Percentiles rank a stretch among this genome's conserved stretches.
Conservation (phyloP, 1,284 basidiomycete genomes). For the Retiboletus flavoniger region DNA sequence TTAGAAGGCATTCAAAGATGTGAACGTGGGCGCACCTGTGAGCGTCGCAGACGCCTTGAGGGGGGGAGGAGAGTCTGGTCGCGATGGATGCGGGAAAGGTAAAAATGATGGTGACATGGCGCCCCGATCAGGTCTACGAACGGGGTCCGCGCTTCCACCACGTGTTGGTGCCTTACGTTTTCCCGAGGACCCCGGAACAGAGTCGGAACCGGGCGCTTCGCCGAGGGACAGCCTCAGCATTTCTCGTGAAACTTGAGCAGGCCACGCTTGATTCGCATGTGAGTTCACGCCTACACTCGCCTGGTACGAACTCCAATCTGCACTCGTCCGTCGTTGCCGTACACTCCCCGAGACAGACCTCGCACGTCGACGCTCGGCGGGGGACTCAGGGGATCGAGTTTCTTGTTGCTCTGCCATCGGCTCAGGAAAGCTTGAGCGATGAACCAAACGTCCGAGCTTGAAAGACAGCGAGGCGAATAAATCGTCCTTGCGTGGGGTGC, state of each 20-base stretch:
- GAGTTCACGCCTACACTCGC: slow-evolving; percentile 36
- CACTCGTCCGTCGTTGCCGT: slow-evolving; percentile 38
- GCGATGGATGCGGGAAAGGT: slow-evolving; percentile 33
- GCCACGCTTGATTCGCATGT: slow-evolving; percentile 39
- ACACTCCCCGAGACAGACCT: slow-evolving; percentile 20
- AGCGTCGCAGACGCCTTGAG: slow-evolving; percentile 30
- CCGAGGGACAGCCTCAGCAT: slow-evolving; percentile 41
- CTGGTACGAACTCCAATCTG: slow-evolving; percentile 43
- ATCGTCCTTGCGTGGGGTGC: slow-evolving; percentile 19
- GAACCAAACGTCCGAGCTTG: slow-evolving; percentile 20
- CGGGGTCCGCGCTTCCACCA: slow-evolving; percentile 21
- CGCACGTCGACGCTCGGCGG: slow-evolving; percentile 19
- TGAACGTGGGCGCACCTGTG: slow-evolving; percentile 18
- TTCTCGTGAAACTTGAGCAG: slow-evolving; percentile 44
- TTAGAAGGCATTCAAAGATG: background rate
- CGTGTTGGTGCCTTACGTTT: slow-evolving; percentile 19
- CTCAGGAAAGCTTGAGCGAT: slow-evolving; percentile 13
- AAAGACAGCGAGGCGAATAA: slow-evolving; percentile 30
- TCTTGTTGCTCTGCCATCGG: slow-evolving; percentile 14
- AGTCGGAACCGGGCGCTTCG: slow-evolving; percentile 5
- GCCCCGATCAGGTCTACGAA: slow-evolving; percentile 17
- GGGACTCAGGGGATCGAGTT: background rate
- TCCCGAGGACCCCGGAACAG: slow-evolving; percentile 28
- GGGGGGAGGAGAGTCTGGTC: slow-evolving; percentile 19
- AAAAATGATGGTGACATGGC: slow-evolving; percentile 30